Evolutionary conservation across 192 early-diverging fungal species (phyloP), one percentile per base, ranked within the genome.

Genomic region (Phlyctochytrium arcticum): DNA sequence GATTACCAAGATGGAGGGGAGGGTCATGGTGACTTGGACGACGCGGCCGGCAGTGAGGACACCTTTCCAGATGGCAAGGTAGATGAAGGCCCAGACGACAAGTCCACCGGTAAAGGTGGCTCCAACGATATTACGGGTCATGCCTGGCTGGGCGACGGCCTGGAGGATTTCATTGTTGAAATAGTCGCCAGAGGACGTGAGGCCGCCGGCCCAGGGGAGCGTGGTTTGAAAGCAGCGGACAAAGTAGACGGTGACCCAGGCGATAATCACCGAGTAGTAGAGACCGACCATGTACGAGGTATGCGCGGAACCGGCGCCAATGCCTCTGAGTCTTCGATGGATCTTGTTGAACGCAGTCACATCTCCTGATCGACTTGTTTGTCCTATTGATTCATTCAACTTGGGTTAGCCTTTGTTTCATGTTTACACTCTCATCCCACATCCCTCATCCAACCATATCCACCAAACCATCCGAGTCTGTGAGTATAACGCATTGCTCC

Each of bases 261-360:
- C 50, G 26, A 53, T 53, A 24, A 53, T 53, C 12, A 53, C 50
- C n/a, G 15, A 21, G 50, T 53, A 53, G 50, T 53, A 53, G 50
- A 53, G 50, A 27, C n/a, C 17, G 26, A 53, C 50, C n/a, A 24
- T 21, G 50, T 53, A 53, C 10, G 50, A 15, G 50, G 50, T 26
- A 24, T 53, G 50, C n/a, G 50, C 17, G 26, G 50, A 53, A 21
- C n/a, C 50, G 50, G 26, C 50, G 26, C 50, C 50, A 24, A 53
- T 53, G 15, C 50, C 50, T 21, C 50, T 12, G 26, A 53, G 50
- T 23, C 50, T n/a, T 10, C 26, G n/a, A 27, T 26, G 17, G 50
- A 53, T 53, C 19, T 21, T 53, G 50, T 24, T 24, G 26, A 53
- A 53, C 12, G 50, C 50, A 2, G 12, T n/a, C n/a, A 53, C n/a